Percentiles rank a stretch among this genome's conserved stretches.
These are phyloP conservation scores for Monilinia polystroma DNA, from an alignment of 2,329 filamentous ascomycete species.

Conservation along the genomic window DNA sequence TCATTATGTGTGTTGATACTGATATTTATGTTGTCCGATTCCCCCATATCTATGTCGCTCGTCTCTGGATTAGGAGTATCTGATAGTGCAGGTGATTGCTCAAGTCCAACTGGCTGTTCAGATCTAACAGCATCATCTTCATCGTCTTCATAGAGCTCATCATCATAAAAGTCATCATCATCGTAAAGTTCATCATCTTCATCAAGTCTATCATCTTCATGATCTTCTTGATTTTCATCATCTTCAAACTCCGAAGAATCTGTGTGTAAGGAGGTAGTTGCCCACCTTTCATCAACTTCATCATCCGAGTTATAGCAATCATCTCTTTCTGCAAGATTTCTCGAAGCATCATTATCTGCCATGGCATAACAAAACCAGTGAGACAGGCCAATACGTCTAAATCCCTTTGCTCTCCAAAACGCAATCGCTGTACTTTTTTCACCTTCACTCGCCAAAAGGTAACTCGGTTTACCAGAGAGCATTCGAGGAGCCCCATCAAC, in stretches of 20 bases:
- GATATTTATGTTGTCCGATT: too few relatives aligned
- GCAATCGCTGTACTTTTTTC: neutral
- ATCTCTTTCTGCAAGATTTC: neutral
- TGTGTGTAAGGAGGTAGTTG: too few relatives aligned
- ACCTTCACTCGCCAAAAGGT: neutral
- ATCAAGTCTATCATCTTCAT: too few relatives aligned
- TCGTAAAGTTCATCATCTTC: neutral
- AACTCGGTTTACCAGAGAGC: neutral
- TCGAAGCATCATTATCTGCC: neutral
- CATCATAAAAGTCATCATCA: neutral
- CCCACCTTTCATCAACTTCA: neutral
- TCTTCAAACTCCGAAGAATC: neutral
- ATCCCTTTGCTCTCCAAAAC: neutral
- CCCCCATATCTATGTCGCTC: too few relatives aligned
- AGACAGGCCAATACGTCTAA: constrained; percentile 1
- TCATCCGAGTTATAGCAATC: neutral
- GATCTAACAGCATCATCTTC: neutral
- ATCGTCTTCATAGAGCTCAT: neutral
- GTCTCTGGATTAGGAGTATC: too few relatives aligned
- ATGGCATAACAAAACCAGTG: constrained; percentile 3
- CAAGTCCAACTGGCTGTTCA: too few relatives aligned
- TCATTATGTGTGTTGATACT: too few relatives aligned
- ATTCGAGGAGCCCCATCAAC: neutral
- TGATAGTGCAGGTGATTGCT: too few relatives aligned
- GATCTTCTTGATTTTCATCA: too few relatives aligned